A percentile compares a stretch with the other conserved stretches of the same genome.
phyloP scores from a whole-genome alignment of 2,329 filamentous ascomycete species.

The Malbranchea zuffiana region DNA sequence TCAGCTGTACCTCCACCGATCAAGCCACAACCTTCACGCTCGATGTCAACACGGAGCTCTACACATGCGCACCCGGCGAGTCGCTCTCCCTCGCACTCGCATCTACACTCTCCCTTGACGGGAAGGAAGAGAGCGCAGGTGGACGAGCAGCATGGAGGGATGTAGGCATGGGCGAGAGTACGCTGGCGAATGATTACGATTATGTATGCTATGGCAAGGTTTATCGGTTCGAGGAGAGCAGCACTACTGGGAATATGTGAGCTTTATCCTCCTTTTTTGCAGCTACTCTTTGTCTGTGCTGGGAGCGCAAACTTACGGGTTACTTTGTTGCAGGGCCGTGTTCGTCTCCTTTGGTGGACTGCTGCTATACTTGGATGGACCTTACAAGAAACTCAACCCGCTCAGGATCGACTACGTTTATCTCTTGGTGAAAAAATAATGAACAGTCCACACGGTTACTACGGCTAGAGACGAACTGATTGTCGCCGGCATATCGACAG shows the following conservation, averaged over 20 bases:
- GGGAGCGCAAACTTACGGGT: slow-evolving; percentile 18
- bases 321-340: slow-evolving; percentile 56
- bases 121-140: slow-evolving; percentile 60
- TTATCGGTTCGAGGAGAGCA: slow-evolving; percentile 44
- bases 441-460: background rate
- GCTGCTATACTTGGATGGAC: slow-evolving; percentile 80
- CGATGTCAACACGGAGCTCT: slow-evolving; percentile 90
- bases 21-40: slow-evolving; percentile 66
- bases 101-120: slow-evolving; percentile 76
- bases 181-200: slow-evolving; percentile 43
- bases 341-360: slow-evolving; percentile 91
- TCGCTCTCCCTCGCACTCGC: slow-evolving; percentile 71
- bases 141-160: slow-evolving; percentile 63
- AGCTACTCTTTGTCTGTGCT: slow-evolving; percentile 1
- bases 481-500: background rate
- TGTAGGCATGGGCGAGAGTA: slow-evolving; percentile 45
- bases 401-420: slow-evolving; percentile 90
- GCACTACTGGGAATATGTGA: slow-evolving; percentile 71
- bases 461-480: background rate
- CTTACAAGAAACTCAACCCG: slow-evolving; percentile 88
- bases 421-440: slow-evolving; percentile 83
- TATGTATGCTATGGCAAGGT: slow-evolving; percentile 44
- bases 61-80: slow-evolving; percentile 64
- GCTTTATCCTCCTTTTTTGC: slow-evolving; percentile 26
- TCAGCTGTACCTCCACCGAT: slow-evolving; percentile 66